Evolutionary conservation across 352 stramenopile genomes (phyloP), one percentile per base, ranked within the genome.

Genomic region (Globisporangium okanoganense): DNA sequence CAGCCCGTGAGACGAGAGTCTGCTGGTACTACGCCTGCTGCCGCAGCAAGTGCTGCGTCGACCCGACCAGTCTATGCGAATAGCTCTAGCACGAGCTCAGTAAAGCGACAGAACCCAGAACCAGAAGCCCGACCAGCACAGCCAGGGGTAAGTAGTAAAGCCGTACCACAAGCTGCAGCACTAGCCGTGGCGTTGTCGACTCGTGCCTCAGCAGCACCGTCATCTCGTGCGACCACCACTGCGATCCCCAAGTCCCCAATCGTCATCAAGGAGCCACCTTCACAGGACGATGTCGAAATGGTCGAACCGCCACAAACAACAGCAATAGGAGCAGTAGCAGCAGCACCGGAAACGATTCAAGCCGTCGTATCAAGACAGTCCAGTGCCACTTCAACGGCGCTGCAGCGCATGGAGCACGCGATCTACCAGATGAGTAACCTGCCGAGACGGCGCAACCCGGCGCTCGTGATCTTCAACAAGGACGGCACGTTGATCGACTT

Each of bases 401-500:
- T 27, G 48, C 48, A 54, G 18, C 9, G 7, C 27, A 40, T 55
- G 48, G 48, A 55, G 4, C 27, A 16, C 1, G 7, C 27, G 18
- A 55, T 55, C 27, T 62, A 56, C 33, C n/a, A 56, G n/a, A 49
- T 65, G 54, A 56, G 48, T 10, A 50, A 35, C 18, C 20, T 60
- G 38, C 54, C 54, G 38, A 43, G 36, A 48, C 41, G 36, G 25
- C 54, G 54, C 25, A 60, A 60, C 41, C 68, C 69, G 24, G 40
- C 56, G 31, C 69, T 80, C 14, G 72, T 80, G 27, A 62, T 80
- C 31, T 80, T 80, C 47, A 70, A 80, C 69, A 80, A 80, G 56
- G 72, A 80, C 31, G 72, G 72, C 55, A 80, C 71, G 27, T 52
- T 80, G 18, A 77, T 80, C 40, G 72, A 80, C 52, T 80, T 80